These are phyloP conservation scores for Circinella minor DNA, from an alignment of 371 early-diverging fungal species.

Conservation along the genomic window DNA sequence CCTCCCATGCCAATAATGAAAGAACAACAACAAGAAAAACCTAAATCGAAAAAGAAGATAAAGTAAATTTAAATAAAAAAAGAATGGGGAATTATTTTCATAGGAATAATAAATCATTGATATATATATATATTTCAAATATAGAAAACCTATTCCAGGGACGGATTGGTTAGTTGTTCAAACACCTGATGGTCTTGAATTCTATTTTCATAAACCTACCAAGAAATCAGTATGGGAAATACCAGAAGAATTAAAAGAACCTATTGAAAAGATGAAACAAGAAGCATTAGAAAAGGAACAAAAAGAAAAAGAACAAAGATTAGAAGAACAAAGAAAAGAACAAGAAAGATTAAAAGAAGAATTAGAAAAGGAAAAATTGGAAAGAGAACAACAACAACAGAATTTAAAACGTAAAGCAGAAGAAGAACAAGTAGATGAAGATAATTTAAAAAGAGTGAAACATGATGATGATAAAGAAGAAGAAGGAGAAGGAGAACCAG, in stretches of 20 bases:
- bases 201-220: slow-evolving; percentile 74
- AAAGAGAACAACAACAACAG: not conserved
- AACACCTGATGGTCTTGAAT: slow-evolving; percentile 76
- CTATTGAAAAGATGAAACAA: slow-evolving; percentile 44
- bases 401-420: not conserved
- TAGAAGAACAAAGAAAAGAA: slow-evolving; percentile 1
- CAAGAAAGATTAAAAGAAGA: not conserved
- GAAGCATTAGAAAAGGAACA: slow-evolving; percentile 19
- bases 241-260: slow-evolving; percentile 54
- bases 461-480: not conserved
- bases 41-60: slow-evolving; percentile 7
- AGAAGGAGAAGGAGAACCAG: slow-evolving; percentile 3
- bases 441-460: not conserved
- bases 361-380: not conserved
- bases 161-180: slow-evolving; percentile 77
- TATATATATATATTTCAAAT: not conserved
- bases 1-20: not conserved
- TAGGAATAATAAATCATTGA: not conserved
- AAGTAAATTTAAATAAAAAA: not conserved
- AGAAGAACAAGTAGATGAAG: not conserved
- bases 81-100: not conserved
- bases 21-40: not conserved
- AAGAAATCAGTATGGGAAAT: slow-evolving; percentile 76
- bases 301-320: not conserved
- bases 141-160: slow-evolving; percentile 66